phyloP scores from a whole-genome alignment of 2,329 filamentous ascomycete species.

The Fusarium guadeloupense region DNA sequence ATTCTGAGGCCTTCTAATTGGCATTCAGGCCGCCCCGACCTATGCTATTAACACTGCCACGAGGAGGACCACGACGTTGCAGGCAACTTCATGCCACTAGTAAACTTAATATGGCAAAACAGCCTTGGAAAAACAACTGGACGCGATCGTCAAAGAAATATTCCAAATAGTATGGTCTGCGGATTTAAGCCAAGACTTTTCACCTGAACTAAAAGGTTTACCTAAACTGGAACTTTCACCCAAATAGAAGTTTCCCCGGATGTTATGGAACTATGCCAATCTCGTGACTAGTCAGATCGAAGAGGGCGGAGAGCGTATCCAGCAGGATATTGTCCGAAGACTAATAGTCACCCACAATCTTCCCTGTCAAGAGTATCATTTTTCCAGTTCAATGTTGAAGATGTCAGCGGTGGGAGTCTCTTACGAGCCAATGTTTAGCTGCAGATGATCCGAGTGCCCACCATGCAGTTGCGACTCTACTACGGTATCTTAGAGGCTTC shows the following conservation, averaged over 20 bases:
- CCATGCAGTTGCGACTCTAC: background rate
- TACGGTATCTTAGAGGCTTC: slow-evolving; percentile 8
- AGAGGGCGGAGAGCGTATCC: no score
- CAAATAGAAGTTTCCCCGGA: no score
- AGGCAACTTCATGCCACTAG: background rate
- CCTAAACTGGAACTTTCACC: no score
- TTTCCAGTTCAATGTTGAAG: no score
- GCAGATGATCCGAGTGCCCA: background rate
- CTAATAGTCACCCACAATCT: no score
- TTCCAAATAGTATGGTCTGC: background rate
- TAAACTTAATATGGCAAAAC: background rate
- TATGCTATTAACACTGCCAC: slow-evolving; percentile 8
- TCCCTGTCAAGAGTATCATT: no score
- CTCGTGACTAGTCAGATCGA: no score
- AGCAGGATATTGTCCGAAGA: no score
- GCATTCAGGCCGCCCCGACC: slow-evolving; percentile 11
- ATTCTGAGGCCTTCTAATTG: slow-evolving; percentile 16
- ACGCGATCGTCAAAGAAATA: background rate
- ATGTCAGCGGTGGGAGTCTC: no score
- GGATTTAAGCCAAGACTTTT: background rate
- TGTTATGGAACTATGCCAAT: background rate
- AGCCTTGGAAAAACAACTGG: background rate
- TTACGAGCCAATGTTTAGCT: background rate
- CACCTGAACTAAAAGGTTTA: background rate
- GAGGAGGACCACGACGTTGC: slow-evolving; percentile 6